phyloP scores from a whole-genome alignment of 2,329 filamentous ascomycete genomes.

The Aspergillus cejpii region DNA sequence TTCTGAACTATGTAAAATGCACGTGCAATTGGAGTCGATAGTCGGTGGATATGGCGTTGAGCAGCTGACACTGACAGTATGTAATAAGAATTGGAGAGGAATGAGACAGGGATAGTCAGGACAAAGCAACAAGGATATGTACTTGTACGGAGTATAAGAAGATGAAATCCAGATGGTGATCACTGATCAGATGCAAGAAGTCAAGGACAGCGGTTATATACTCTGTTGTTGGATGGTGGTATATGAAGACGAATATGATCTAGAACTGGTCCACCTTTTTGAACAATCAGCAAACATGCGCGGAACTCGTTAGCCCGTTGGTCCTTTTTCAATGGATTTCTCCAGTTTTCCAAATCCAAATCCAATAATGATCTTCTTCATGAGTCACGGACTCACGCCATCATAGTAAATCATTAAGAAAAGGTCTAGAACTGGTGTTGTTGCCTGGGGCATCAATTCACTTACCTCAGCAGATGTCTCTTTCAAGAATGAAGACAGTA shows the following conservation, averaged over 20 bases:
- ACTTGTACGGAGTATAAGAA: too few species aligned
- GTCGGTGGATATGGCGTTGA: constrained; percentile 5
- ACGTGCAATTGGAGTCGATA: constrained; percentile 9
- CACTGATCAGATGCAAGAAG: background rate
- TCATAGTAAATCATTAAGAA: background rate
- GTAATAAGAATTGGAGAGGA: too few species aligned
- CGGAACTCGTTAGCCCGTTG: constrained; percentile 3
- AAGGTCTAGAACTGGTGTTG: background rate
- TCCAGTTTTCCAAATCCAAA: background rate
- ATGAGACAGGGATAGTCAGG: constrained; percentile 6
- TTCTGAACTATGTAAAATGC: background rate
- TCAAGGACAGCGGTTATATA: constrained; percentile 4
- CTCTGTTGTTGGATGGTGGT: background rate
- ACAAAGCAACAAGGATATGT: too few species aligned
- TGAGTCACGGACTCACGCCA: too few species aligned
- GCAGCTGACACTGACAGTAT: constrained; percentile 1
- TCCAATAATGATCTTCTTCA: background rate
- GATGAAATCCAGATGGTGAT: background rate
- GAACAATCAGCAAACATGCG: too few species aligned
- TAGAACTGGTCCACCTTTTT: too few species aligned
- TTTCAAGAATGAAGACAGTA: too few species aligned
- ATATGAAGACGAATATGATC: background rate
- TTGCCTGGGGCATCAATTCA: constrained; percentile 6
- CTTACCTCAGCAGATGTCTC: too few species aligned
- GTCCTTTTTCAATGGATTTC: background rate